These are phyloP conservation scores for Galeopsis tetrahit DNA, from an alignment of 257 asterid species.

Conservation along the genomic window DNA sequence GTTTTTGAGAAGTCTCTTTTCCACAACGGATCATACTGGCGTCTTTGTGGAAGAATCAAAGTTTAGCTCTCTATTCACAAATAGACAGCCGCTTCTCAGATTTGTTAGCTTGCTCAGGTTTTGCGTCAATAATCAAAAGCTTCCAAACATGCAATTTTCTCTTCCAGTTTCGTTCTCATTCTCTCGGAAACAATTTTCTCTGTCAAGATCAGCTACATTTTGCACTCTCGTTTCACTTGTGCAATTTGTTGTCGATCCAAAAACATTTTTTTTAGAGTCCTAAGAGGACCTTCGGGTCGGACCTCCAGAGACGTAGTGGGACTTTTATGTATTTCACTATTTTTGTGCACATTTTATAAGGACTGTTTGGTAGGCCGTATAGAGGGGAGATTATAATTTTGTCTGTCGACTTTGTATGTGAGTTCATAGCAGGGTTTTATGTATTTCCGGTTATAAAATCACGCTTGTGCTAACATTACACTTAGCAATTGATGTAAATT, in stretches of 20 bases:
- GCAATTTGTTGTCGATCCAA: neutral
- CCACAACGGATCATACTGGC: conserved; percentile 84
- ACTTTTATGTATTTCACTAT: no score
- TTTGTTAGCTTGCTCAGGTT: conserved; percentile 28
- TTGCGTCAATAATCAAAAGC: conserved; percentile 28
- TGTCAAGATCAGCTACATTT: neutral
- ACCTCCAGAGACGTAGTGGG: no score
- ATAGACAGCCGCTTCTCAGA: conserved; percentile 19
- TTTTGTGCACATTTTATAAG: no score
- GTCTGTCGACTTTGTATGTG: no score
- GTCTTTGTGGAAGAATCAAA: conserved; percentile 93
- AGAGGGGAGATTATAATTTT: no score
- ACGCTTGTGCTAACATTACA: no score
- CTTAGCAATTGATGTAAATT: no score
- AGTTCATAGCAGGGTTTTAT: no score
- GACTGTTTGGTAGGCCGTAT: no score
- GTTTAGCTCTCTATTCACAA: conserved; percentile 33
- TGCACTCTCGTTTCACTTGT: neutral
- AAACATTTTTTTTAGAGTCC: neutral
- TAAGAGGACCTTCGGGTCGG: no score
- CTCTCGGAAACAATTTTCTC: neutral
- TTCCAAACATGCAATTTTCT: conserved; percentile 5
- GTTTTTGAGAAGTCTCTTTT: conserved; percentile 92
- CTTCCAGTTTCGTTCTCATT: conserved; percentile 24
- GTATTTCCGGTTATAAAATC: no score